These are phyloP conservation scores for Ogataea ramenticola DNA, from an alignment of 805 yeast species.

Conservation along the genomic window DNA sequence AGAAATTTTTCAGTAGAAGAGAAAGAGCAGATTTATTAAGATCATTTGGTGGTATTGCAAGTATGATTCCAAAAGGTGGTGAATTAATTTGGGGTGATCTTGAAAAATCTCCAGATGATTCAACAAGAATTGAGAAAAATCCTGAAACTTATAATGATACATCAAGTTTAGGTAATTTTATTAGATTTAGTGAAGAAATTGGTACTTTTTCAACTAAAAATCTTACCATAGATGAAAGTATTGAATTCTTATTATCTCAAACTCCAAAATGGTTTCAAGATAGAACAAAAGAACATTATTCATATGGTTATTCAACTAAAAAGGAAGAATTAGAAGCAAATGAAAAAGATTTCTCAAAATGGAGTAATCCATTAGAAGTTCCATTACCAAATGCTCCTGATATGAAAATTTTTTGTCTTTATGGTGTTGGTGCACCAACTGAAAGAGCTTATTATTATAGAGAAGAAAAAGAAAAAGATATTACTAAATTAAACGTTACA, in stretches of 20 bases:
- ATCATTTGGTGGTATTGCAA: constrained; percentile 89
- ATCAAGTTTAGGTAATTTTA: constrained; percentile 55
- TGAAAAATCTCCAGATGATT: constrained; percentile 67
- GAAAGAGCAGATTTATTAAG: constrained; percentile 84
- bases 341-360: constrained; percentile 65
- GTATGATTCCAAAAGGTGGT: constrained; percentile 97
- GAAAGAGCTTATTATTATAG: constrained; percentile 87
- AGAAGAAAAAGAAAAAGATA: constrained; percentile 50
- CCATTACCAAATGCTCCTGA: constrained; percentile 91
- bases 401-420: constrained; percentile 80
- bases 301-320: constrained; percentile 67
- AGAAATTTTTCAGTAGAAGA: constrained; percentile 82
- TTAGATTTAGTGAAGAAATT: constrained; percentile 47
- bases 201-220: constrained; percentile 41
- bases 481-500: constrained; percentile 54
- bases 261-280: constrained; percentile 73
- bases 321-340: constrained; percentile 53
- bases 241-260: constrained; percentile 54
- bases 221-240: constrained; percentile 58
- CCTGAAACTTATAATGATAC: constrained; percentile 7
- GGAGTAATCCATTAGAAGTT: constrained; percentile 94
- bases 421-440: constrained; percentile 96
- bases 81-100: constrained; percentile 79
- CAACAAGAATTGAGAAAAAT: constrained; percentile 9
- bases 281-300: constrained; percentile 63